Evolutionary conservation across 176 grass and related monocot species (phyloP), one percentile per base, ranked within the genome.

Genomic region (Alopecurus myosuroides): DNA sequence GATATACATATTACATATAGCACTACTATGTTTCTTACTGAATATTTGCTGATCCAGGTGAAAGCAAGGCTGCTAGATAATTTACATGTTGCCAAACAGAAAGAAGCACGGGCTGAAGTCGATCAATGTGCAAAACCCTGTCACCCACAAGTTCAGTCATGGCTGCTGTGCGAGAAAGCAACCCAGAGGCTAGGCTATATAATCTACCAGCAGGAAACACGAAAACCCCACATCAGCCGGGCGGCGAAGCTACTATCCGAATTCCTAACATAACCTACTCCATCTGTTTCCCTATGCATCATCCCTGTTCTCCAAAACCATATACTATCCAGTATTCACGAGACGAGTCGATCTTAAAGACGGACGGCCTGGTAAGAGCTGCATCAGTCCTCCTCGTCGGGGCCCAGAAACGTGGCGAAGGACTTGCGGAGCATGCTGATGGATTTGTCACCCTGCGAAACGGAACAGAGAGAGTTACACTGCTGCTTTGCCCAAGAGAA

Each of bases 371-470:
- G 52, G 44, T 41, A 56, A 67, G 29, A 86, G 70, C 74, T 46
- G 56, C 12, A 67, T 92, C 77, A 92, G 42, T 97, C 91, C 37
- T 97, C 91, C 58, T 98, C 95, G 72, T 95, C 96, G 57, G 93
- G 89, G 28, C 62, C 88, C 74, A 98, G 88, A 83, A 98, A 90
- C 22, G 93, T 90, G 78, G 88, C 93, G 31, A 98, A 86, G 79
- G 93, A 95, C 87, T 95, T 95, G 82, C 91, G 89, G 63, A 93
- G 71, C 76, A 81, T 92, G 88, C 79, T 81, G 58, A 97, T 88
- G 45, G 94, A 92, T 92, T 85, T 94, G 79, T 97, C 94, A 67
- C 88, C 94, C 92, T 97, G 85, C 13, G 58, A 76, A 76, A 49
- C 12, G 80, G 13, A 57, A 28, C 7, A 6, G 7, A 39, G 7